These are phyloP conservation scores for Cucumis hystrix DNA, from an alignment of 306 rosid species.

Conservation along the genomic window DNA sequence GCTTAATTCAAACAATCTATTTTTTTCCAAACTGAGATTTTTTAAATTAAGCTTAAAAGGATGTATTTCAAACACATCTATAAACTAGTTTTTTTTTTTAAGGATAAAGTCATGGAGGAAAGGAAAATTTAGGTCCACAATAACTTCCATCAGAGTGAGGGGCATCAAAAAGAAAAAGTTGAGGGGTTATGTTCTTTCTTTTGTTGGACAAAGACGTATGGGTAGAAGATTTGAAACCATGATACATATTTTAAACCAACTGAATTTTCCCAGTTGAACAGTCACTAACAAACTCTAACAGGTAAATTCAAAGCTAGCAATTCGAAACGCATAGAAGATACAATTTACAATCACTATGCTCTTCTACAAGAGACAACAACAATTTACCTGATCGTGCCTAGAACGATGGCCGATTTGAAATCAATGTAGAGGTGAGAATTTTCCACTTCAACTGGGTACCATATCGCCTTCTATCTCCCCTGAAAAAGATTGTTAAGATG, in stretches of 20 bases:
- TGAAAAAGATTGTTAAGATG: slow-evolving; percentile 16
- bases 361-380: not conserved
- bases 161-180: not conserved
- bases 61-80: too few relatives aligned
- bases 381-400: not conserved
- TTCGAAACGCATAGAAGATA: not conserved
- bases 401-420: not conserved
- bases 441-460: slow-evolving; percentile 4
- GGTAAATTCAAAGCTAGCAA: not conserved
- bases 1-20: too few relatives aligned
- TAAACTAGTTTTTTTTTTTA: too few relatives aligned
- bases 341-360: slow-evolving; percentile 4
- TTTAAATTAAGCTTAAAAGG: too few relatives aligned
- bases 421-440: not conserved
- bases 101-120: not conserved
- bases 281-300: not conserved
- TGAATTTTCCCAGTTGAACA: not conserved
- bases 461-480: slow-evolving; percentile 42
- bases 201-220: not conserved
- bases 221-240: not conserved
- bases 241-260: not conserved
- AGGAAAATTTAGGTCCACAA: not conserved
- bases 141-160: not conserved
- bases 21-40: too few relatives aligned
- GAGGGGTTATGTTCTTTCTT: not conserved